Conservation (phyloP, 306 rosid species). For the Sicyos baderoa region DNA sequence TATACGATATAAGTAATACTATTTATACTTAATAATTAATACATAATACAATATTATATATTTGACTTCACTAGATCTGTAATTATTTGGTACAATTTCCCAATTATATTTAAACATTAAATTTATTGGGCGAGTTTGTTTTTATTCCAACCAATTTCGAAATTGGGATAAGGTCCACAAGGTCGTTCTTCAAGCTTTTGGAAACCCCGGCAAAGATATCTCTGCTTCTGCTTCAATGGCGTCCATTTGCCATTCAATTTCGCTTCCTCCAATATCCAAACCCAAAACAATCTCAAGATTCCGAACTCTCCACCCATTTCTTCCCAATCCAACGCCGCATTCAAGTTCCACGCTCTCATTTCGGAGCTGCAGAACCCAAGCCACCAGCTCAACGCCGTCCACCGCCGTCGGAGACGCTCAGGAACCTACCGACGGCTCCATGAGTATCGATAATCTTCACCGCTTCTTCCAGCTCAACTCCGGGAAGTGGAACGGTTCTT, state of each 20-base stretch:
- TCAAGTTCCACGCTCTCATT: conserved; percentile 20
- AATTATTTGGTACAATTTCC: too few species aligned
- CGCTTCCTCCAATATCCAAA: conserved; percentile 32
- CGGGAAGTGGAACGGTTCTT: conserved; percentile 87
- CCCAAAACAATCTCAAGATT: conserved; percentile 9
- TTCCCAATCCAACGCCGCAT: conserved; percentile 8
- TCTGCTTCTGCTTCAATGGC: conserved; percentile 34
- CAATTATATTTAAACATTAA: too few species aligned
- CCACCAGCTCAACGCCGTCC: conserved; percentile 35
- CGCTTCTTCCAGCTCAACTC: conserved; percentile 48
- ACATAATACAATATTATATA: too few species aligned
- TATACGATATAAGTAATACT: too few species aligned
- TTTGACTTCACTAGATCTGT: too few species aligned
- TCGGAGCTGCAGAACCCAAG: conserved; percentile 30
- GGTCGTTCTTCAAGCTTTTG: neutral
- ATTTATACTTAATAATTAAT: too few species aligned
- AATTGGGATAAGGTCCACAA: conserved; percentile 17
- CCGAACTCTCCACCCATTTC: conserved; percentile 19
- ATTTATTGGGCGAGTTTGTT: too few species aligned
- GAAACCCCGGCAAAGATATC: neutral
- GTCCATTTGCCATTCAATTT: conserved; percentile 36
- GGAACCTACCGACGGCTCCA: conserved; percentile 34
- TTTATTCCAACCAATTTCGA: neutral
- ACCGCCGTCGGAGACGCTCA: conserved; percentile 34
- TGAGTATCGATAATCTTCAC: conserved; percentile 66